Base-by-base conservation (phyloP, 1,284 basidiomycete genomes). In the Caloboletus firmus region DNA sequence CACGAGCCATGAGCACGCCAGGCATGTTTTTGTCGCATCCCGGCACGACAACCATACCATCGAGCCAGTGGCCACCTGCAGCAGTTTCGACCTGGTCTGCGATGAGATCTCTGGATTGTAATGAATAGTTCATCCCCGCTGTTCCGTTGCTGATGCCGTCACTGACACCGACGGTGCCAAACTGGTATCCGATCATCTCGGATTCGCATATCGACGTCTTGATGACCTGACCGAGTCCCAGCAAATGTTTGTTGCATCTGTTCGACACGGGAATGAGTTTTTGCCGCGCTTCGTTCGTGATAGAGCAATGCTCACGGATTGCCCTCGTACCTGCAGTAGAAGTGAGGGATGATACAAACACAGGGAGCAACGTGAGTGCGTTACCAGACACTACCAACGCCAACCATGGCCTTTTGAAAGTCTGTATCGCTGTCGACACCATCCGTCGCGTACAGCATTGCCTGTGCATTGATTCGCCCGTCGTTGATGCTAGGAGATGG, bases 11-110 rank as follows among this genome's bases (percentile, higher is more conserved):
- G 62, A 96, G 76, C 37, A 94, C 93, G 54, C 95, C 95, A 11
- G 95, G 95, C 94, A 97, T 97, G 74, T 98, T 98, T 76, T 97
- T 98, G 77, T 98, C 95, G 70, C 95, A 98, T 34, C 95, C 95
- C 35, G 96, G 96, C 47, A 98, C 81, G 52, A 93, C 93, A 42
- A 98, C 93, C 89, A 97, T 94, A 39, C 93, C 96, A 69, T 98
- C 96, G n/a, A 98, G 83, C 84, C 95, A 97, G 73, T 99, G 96
- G 8, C 95, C 96, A 30, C 91, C 93, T n/a, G 90, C 95, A 31
- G 93, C 95, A 7, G 92, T 91, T 77, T 98, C 95, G 32, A 98
- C 95, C 68, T 90, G 86, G 74, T 98, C 96, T 56, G 96, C 96
- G 62, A 99, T 99, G 55, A 98, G 80, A 76, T 99, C 96, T 57